Conservation (phyloP, 2,329 filamentous ascomycete species). For the Cordyceps cateniannulata region DNA sequence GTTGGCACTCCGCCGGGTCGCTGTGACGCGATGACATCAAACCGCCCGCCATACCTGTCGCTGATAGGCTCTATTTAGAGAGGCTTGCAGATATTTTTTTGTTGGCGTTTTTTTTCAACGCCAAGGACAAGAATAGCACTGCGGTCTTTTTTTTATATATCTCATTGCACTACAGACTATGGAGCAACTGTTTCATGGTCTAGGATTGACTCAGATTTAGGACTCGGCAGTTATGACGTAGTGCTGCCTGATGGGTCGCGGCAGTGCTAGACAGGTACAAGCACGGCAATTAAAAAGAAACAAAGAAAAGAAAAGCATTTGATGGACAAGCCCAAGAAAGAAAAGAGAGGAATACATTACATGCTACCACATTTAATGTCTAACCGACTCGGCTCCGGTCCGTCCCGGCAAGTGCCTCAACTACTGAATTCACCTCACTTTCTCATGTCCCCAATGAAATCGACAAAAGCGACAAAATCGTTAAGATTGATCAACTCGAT, state of each 20-base stretch:
- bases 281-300: not conserved
- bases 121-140: not conserved
- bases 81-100: constrained; percentile 8
- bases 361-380: not conserved
- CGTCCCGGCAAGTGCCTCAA: not conserved
- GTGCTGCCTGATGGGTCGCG: not conserved
- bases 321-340: not conserved
- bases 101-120: not conserved
- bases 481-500: too few species aligned
- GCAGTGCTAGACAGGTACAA: not conserved
- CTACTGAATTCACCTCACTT: not conserved
- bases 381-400: not conserved
- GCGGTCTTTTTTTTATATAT: not conserved
- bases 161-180: not conserved
- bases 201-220: not conserved
- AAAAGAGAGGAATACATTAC: not conserved
- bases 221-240: not conserved
- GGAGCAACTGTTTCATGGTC: not conserved
- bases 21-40: constrained; percentile 11
- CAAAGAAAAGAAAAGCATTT: not conserved
- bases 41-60: not conserved
- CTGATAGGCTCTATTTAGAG: constrained; percentile 4
- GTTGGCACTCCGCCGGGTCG: constrained; percentile 3
- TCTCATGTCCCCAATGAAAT: too few species aligned
- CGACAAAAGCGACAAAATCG: too few species aligned